Percentiles rank a stretch among this genome's conserved stretches.
Evolutionary conservation across 352 stramenopile genomes (phyloP).

Genomic region (Globisporangium uncinulatum): DNA sequence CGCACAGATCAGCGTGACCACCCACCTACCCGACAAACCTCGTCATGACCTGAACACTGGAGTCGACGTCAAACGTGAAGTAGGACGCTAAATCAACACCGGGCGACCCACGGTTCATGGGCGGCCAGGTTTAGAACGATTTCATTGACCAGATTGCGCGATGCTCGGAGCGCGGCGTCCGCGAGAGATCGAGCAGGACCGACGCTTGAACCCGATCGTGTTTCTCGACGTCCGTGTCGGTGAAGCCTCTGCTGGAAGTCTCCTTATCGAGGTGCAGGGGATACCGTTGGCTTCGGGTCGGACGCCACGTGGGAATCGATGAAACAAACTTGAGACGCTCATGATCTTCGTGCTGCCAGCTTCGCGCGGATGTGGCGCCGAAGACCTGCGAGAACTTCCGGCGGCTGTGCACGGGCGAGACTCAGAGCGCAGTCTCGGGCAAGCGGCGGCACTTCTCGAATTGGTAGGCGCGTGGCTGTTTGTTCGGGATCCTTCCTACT

Average conservation of each 20-base stretch:
- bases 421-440: conserved; percentile 34
- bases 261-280: conserved; percentile 88
- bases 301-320: neutral
- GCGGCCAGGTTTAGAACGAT: too few relatives aligned
- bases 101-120: too few relatives aligned
- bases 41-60: too few relatives aligned
- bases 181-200: neutral
- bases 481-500: conserved; percentile 1
- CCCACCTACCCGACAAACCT: too few relatives aligned
- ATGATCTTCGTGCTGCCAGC: conserved; percentile 18
- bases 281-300: neutral
- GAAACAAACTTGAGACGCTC: neutral
- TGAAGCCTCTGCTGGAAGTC: conserved; percentile 71
- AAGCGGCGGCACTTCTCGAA: conserved; percentile 48
- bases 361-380: conserved; percentile 93
- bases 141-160: neutral
- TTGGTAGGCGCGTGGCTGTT: conserved; percentile 28
- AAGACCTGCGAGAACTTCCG: conserved; percentile 96
- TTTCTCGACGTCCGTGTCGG: conserved; percentile 95
- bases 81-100: too few relatives aligned
- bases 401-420: conserved; percentile 93
- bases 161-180: neutral
- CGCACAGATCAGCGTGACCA: too few relatives aligned
- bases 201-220: conserved; percentile 79
- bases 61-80: too few relatives aligned